Evolutionary conservation across 345 rosid genomes (phyloP), one percentile per base, ranked within the genome.

Genomic region (Syzygium aqueum): DNA sequence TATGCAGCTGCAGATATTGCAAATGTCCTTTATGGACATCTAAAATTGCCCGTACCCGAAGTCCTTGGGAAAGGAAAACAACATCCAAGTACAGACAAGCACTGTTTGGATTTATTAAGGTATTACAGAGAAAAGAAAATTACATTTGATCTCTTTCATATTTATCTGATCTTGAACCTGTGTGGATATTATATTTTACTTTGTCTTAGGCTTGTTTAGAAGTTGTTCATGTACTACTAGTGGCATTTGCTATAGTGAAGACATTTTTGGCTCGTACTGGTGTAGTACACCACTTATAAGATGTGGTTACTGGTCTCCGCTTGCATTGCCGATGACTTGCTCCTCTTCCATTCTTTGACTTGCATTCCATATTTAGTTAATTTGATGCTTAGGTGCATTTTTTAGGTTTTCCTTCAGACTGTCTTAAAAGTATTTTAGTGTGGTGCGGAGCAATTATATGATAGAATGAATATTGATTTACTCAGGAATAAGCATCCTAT

Each of bases 1-100:
- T 87, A 91, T 91, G 91, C 93, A 85, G 93, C 99, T 53, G 96
- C 99, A 85, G 99, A 97, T 88, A 95, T 97, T 88, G 98, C 99
- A 84, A 94, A 96, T 92, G 95, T 97, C 83, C 93, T 97, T 67
- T 97, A 90, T 90, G 92, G 89, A 88, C 96, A 94, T 90, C 90
- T 97, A 94, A 94, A 96, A 92, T 94, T 96, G 91, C 95, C 98
- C 49, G 85, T 96, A 86, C 98, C 97, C 2, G 92, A 93, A 89
- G 92, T 89, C 84, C 89, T 88, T 43, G 86, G 85, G 86, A 94
- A 93, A 91, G 98, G 98, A 92, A 96, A 95, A 89, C 94, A 91
- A 86, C 98, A 97, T 92, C 98, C 95, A 16, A 97, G 99, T 86
- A 96, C 99, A 23, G 96, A 96, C 93, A 97, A 96, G 89, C 97